A percentile compares a stretch with the other conserved stretches of the same genome.
These are phyloP conservation scores for Aspergillus ustus DNA, from an alignment of 2,329 filamentous ascomycete genomes.

Conservation along the genomic window DNA sequence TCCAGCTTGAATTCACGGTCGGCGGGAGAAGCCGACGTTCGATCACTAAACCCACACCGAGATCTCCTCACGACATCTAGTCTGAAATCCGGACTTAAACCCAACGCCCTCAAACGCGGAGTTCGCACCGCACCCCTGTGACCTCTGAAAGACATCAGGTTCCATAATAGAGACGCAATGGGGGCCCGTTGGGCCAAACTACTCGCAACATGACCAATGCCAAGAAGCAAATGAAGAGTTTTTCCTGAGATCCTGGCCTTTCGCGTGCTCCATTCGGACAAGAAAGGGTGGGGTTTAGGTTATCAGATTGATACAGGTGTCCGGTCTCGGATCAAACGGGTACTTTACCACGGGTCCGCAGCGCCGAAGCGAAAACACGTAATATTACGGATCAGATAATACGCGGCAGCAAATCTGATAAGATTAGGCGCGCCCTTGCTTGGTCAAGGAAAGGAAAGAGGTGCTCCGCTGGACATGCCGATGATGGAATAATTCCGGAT, in stretches of 20 bases:
- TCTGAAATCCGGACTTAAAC: neutral
- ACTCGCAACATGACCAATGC: neutral
- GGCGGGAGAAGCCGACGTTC: neutral
- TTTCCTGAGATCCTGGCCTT: neutral
- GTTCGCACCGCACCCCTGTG: neutral
- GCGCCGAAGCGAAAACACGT: neutral
- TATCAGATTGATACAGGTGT: constrained; percentile 3
- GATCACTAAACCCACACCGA: neutral
- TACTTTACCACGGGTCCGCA: neutral
- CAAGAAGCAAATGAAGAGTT: neutral
- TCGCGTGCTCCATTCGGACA: neutral
- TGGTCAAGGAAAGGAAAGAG: too few species aligned
- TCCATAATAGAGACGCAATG: neutral
- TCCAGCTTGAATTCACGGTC: neutral
- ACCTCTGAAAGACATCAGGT: neutral
- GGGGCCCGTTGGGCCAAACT: too few species aligned
- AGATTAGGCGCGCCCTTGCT: neutral
- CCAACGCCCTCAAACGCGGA: neutral
- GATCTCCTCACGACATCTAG: neutral
- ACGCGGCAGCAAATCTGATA: neutral
- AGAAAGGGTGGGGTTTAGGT: neutral
- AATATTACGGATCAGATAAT: constrained; percentile 12
- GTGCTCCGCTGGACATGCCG: neutral
- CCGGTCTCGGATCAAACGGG: neutral
- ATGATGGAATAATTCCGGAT: neutral